Conservation (phyloP, 1,284 basidiomycete genomes). For the Microbotryum scabiosae region DNA sequence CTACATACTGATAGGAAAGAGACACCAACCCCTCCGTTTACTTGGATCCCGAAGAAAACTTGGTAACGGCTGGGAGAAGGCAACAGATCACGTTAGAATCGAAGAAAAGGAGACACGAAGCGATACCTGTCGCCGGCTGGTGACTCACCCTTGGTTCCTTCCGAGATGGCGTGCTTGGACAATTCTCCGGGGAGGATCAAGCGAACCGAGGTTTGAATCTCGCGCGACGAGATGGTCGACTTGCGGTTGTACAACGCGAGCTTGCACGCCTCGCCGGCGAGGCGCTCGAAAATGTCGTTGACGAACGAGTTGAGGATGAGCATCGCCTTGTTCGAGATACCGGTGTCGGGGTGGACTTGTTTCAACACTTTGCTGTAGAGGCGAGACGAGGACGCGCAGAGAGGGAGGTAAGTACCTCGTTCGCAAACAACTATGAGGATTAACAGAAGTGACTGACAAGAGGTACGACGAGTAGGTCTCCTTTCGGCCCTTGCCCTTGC, state of each 20-base stretch:
- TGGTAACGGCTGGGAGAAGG: slow-evolving; percentile 42
- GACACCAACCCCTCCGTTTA: slow-evolving; percentile 29
- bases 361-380: slow-evolving; percentile 49
- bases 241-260: slow-evolving; percentile 88
- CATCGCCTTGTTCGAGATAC: slow-evolving; percentile 47
- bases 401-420: too few relatives aligned
- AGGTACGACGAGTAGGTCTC: slow-evolving; percentile 27
- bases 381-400: slow-evolving; percentile 11
- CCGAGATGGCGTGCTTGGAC: slow-evolving; percentile 74
- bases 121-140: too few relatives aligned
- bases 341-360: slow-evolving; percentile 46
- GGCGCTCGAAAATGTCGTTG: slow-evolving; percentile 46
- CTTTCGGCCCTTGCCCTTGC: slow-evolving; percentile 62
- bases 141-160: slow-evolving; percentile 57
- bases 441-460: slow-evolving; percentile 5
- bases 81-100: too few relatives aligned
- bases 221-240: slow-evolving; percentile 86
- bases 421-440: too few relatives aligned
- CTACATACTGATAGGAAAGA: background rate
- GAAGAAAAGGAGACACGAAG: too few relatives aligned
- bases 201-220: slow-evolving; percentile 72
- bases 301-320: slow-evolving; percentile 42
- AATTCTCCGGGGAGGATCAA: slow-evolving; percentile 79
- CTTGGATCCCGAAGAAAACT: slow-evolving; percentile 47
- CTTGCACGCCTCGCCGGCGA: slow-evolving; percentile 42